phyloP scores from a whole-genome alignment of 2,329 filamentous ascomycete genomes.

The Microsporum canis region DNA sequence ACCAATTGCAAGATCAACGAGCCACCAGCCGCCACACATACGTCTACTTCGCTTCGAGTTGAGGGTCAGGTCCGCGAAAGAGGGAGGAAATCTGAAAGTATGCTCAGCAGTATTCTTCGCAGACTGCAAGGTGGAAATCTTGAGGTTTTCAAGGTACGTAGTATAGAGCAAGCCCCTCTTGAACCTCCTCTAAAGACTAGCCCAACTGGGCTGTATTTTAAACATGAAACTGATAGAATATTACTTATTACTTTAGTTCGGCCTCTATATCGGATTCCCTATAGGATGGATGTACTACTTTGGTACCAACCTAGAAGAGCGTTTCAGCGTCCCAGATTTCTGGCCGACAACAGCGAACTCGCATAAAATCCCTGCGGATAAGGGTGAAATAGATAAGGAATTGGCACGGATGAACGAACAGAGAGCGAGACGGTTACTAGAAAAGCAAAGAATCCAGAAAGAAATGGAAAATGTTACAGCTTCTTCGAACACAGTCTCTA shows the following conservation, averaged over 20 bases:
- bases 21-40: too few species aligned
- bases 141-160: conserved; percentile 79
- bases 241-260: conserved; percentile 54
- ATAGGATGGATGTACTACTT: conserved; percentile 99
- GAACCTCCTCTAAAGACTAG: neutral
- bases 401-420: conserved; percentile 54
- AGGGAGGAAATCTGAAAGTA: conserved; percentile 10
- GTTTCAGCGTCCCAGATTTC: conserved; percentile 81
- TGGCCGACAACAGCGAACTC: conserved; percentile 63
- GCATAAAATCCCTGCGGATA: conserved; percentile 43
- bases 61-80: neutral
- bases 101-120: conserved; percentile 32
- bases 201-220: neutral
- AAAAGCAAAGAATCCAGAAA: conserved; percentile 16
- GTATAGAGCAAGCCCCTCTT: neutral
- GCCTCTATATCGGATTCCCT: conserved; percentile 97
- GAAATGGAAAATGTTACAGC: conserved; percentile 6
- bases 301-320: conserved; percentile 89
- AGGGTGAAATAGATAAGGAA: conserved; percentile 60
- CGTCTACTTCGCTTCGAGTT: too few species aligned
- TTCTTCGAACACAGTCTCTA: neutral
- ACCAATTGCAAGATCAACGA: too few species aligned
- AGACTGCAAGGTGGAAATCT: conserved; percentile 75
- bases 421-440: conserved; percentile 33
- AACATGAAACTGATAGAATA: neutral